These are phyloP conservation scores for Leptographium wingfieldii DNA, from an alignment of 2,329 filamentous ascomycete genomes.

Conservation along the genomic window DNA sequence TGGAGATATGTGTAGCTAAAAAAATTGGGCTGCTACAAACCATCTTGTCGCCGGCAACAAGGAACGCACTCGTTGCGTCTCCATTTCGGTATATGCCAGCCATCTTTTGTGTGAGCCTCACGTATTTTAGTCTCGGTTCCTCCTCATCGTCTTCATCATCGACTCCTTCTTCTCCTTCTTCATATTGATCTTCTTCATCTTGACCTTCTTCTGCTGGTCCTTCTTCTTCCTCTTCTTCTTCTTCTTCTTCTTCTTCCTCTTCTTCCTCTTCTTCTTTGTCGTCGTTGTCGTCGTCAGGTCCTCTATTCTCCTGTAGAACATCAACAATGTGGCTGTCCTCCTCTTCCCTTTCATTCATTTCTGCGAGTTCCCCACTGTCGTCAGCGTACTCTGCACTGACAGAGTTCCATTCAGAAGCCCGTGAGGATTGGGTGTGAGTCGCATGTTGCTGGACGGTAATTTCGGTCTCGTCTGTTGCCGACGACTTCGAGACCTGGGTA, in stretches of 20 bases:
- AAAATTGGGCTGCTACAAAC: slow-evolving; percentile 31
- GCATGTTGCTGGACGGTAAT: not conserved
- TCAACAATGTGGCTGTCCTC: no score
- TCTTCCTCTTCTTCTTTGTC: no score
- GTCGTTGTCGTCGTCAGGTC: no score
- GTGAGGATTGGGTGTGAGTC: no score
- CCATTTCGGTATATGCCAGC: slow-evolving; percentile 80
- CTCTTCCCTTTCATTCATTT: no score
- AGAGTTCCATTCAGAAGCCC: no score
- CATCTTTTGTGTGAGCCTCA: slow-evolving; percentile 69
- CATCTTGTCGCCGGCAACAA: slow-evolving; percentile 95
- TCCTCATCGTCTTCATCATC: slow-evolving; percentile 79
- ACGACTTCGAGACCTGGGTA: not conserved
- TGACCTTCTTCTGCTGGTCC: slow-evolving; percentile 2
- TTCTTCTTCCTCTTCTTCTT: no score
- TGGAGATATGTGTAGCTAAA: not conserved
- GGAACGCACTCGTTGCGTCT: slow-evolving; percentile 83
- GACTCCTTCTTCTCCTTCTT: slow-evolving; percentile 46
- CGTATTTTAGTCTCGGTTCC: slow-evolving; percentile 89
- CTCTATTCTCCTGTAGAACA: no score
- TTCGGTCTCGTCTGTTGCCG: slow-evolving; percentile 5
- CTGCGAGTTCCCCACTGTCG: no score
- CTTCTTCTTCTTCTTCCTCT: no score
- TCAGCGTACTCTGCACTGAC: no score
- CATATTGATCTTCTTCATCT: slow-evolving; percentile 12